Base-by-base conservation (phyloP, 1,139 yeast genomes). In the Zygoascus meyerae region DNA sequence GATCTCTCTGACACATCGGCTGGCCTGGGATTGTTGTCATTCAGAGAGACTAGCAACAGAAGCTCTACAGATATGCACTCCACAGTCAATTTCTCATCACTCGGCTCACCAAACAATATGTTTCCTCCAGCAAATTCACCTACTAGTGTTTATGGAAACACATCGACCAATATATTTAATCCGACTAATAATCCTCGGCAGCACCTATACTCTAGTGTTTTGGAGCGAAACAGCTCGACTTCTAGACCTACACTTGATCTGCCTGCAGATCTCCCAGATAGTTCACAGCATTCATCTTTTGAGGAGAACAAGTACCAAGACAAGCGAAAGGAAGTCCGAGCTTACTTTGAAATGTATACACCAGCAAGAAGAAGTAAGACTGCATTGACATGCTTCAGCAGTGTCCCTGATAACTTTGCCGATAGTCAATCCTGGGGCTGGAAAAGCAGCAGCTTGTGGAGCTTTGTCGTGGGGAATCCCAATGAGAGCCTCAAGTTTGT, bases 351-450 rank as follows among this genome's bases (percentile, higher is more conserved):
- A 29, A 74, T 76, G 28, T 74, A 72, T 55, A 74, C 79, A 1
- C 79, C 78, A 1, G 72, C 79, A 1, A 60, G 77, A 42, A 64
- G 70, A 47, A 61, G 64, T 4, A 71, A 65, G 52, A 67, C 75
- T 1, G 66, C 73, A 1, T 62, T 75, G 44, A 74, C 79, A 1
- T 71, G 78, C 33, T 76, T 75, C 55, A 64, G 75, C 9, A 73
- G 78, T 3, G 68, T 74, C 8, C 80, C 80, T 0, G 77, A 74
- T 50, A 62, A 65, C 46, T 76, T 76, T 55, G 73, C 72, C 45
- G 67, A 69, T 46, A 71, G 77, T 1, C 80, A 75, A 55, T 72
- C 78, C 45, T 76, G 81, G 81, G 80, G 80, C 1, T 75, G 64
- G 79, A 75, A 74, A 50, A 71, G 76, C 49, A 70, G 71, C 42